These are phyloP conservation scores for Dactylonectria estremocensis DNA, from an alignment of 2,329 filamentous ascomycete species.

Conservation along the genomic window DNA sequence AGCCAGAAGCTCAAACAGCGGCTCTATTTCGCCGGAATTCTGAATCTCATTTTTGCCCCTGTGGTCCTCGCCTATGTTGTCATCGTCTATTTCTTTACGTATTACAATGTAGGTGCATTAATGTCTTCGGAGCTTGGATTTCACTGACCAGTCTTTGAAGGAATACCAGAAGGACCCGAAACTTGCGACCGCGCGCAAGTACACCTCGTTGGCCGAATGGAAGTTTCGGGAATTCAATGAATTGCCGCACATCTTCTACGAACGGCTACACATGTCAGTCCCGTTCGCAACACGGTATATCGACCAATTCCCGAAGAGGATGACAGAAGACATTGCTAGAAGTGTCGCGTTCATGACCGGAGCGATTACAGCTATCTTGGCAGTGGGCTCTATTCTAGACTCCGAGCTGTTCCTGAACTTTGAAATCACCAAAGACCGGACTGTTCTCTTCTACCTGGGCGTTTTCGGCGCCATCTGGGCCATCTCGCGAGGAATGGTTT, in stretches of 20 bases:
- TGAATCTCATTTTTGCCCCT: constrained; percentile 89
- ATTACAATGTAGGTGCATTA: constrained; percentile 81
- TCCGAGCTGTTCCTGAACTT: constrained; percentile 93
- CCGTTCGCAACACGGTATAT: constrained; percentile 94
- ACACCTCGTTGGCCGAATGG: constrained; percentile 95
- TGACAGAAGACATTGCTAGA: constrained; percentile 86
- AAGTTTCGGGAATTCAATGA: constrained; percentile 99
- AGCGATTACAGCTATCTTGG: constrained; percentile 87
- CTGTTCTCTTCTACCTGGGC: constrained; percentile 91
- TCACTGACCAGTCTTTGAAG: constrained; percentile 57
- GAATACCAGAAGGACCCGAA: constrained; percentile 97
- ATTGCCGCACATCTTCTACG: constrained; percentile 90
- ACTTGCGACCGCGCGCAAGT: constrained; percentile 84
- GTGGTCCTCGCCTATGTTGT: constrained; percentile 90
- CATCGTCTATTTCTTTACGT: constrained; percentile 92
- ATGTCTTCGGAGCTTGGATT: neutral
- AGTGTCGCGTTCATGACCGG: constrained; percentile 92
- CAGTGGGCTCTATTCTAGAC: constrained; percentile 87
- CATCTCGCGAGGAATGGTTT: constrained; percentile 84
- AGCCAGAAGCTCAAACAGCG: constrained; percentile 84
- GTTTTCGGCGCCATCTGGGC: constrained; percentile 89
- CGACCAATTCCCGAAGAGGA: constrained; percentile 96
- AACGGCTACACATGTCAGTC: constrained; percentile 93
- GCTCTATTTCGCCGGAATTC: constrained; percentile 85
- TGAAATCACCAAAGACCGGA: constrained; percentile 90